Percentiles rank a stretch among this genome's conserved stretches.
phyloP scores from a whole-genome alignment of 2,329 filamentous ascomycete genomes.

The Cytospora piceae region DNA sequence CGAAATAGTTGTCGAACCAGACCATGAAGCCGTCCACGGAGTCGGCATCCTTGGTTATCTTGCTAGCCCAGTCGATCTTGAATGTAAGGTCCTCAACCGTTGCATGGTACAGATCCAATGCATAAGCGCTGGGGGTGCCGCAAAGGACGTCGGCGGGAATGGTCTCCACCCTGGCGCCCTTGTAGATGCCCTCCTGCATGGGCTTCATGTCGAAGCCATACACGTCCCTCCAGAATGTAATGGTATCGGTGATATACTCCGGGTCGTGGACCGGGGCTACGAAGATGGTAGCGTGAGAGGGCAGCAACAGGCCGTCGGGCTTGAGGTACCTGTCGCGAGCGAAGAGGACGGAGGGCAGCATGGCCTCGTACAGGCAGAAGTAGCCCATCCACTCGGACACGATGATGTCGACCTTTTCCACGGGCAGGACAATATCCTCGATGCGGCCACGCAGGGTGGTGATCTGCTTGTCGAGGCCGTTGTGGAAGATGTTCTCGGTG shows the following conservation, averaged over 20 bases:
- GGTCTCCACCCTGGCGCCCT: conserved; percentile 79
- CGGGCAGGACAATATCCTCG: conserved; percentile 80
- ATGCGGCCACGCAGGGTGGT: conserved; percentile 83
- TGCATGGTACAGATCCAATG: conserved; percentile 76
- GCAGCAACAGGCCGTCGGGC: conserved; percentile 80
- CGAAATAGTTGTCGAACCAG: conserved; percentile 96
- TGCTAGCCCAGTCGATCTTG: conserved; percentile 66
- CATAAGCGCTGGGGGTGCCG: conserved; percentile 67
- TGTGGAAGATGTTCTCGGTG: conserved; percentile 80
- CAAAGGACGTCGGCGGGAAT: conserved; percentile 65
- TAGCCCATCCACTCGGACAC: conserved; percentile 99
- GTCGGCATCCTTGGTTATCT: conserved; percentile 64
- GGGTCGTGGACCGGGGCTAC: conserved; percentile 79
- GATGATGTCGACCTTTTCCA: conserved; percentile 87
- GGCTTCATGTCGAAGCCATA: conserved; percentile 94
- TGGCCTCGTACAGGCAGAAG: conserved; percentile 88
- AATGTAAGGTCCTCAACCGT: conserved; percentile 76
- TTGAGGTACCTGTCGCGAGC: conserved; percentile 86
- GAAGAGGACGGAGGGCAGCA: conserved; percentile 90
- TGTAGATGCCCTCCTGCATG: conserved; percentile 82
- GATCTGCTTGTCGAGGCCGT: conserved; percentile 73
- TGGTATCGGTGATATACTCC: conserved; percentile 76
- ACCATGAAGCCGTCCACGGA: conserved; percentile 83
- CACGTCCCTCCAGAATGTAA: conserved; percentile 87
- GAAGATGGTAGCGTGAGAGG: conserved; percentile 81